Evolutionary conservation across 139 green algal species (phyloP).

Genomic region (Chlamydomonas eustigma): DNA sequence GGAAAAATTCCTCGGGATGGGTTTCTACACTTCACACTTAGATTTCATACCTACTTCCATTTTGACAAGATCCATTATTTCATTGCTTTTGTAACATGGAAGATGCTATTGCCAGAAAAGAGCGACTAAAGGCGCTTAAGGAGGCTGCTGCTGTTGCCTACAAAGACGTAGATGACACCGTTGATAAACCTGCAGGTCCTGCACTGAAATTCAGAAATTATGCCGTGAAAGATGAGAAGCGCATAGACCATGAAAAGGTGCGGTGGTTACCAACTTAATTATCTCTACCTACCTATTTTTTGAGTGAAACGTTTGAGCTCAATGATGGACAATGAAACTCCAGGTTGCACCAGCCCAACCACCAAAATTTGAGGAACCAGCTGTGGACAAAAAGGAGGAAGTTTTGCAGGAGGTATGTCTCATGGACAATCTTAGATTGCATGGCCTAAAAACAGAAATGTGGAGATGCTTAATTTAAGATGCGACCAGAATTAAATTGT

Average conservation of each 20-base stretch:
- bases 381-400: constrained; percentile 48
- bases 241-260: constrained; percentile 67
- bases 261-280: too few relatives aligned
- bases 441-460: too few relatives aligned
- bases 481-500: too few relatives aligned
- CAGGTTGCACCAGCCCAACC: constrained; percentile 56
- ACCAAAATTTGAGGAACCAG: constrained; percentile 56
- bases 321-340: too few relatives aligned
- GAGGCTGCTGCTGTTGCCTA: constrained; percentile 24
- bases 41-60: neutral
- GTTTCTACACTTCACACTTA: neutral
- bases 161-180: neutral
- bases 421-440: neutral
- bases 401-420: constrained; percentile 43
- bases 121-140: constrained; percentile 46
- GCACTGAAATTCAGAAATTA: constrained; percentile 81
- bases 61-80: neutral
- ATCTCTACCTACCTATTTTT: too few relatives aligned
- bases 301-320: too few relatives aligned
- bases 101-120: constrained; percentile 29
- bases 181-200: constrained; percentile 11
- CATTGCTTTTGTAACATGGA: constrained; percentile 36
- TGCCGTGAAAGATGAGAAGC: constrained; percentile 54
- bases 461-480: too few relatives aligned
- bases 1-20: too few relatives aligned